Base-by-base conservation (phyloP, 495 filamentous ascomycete species). In the Articulospora tetracladia region DNA sequence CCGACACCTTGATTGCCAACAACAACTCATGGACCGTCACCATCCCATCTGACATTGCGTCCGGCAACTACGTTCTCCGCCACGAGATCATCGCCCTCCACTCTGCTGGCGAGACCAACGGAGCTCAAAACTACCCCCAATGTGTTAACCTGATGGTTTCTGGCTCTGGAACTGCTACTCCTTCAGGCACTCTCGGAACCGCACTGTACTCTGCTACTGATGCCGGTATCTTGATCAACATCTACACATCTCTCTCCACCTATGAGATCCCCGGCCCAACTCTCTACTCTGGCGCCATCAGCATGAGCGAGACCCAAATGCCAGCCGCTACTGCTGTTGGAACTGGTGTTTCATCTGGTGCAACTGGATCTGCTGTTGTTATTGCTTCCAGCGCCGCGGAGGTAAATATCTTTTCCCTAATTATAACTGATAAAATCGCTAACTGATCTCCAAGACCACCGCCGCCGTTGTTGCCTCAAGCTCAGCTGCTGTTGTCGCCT, bases 41-140 rank as follows among this genome's bases (percentile, higher is more conserved):
- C 46, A 87, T 93, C 68, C 89, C 90, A 28, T 65, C 74, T 34
- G 71, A 72, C 67, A 80, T 92, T 53, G 82, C 78, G 26, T 65
- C 85, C 17, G 89, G 89, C 39, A 86, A 87, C 76, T 93, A 91
- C 66, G 84, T 93, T 59, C 75, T 93, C 46, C 87, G 90, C 27
- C 87, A 91, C 69, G 90, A 93, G 72, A 86, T 92, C 66, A 88
- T 92, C 55, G 88, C 85, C 19, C 82, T 93, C n/a, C 88, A 93
- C 77, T 78, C 79, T 19, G 87, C 84, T 11, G 77, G 70, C 17
- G 65, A 74, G 19, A 61, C 64, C n/a, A 76, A 86, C 66, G 88
- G 88, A 46, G 87, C 89, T 2, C 90, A 93, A 78, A 83, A 83
- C 72, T 93, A 93, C 69, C 89, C 89, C 19, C 77, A 58, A 39